These are phyloP conservation scores for Coleophoma cylindrospora DNA, from an alignment of 2,329 filamentous ascomycete species.

Conservation along the genomic window DNA sequence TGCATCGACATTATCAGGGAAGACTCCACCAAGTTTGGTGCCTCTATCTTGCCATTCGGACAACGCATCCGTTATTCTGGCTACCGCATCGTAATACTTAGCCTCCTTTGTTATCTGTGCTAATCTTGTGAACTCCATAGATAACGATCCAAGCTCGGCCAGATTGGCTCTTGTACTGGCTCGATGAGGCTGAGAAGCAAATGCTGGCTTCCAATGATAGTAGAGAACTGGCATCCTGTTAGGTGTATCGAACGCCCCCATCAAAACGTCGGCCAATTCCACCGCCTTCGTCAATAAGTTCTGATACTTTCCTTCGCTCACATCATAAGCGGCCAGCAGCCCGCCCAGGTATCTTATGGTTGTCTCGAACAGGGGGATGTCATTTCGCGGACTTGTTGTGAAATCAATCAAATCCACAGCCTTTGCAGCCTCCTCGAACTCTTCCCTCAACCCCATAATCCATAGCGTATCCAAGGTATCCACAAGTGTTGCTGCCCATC, in stretches of 20 bases:
- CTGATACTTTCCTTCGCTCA: conserved; percentile 66
- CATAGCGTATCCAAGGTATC: conserved; percentile 80
- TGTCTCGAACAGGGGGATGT: conserved; percentile 90
- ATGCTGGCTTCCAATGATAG: conserved; percentile 70
- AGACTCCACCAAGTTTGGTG: conserved; percentile 71
- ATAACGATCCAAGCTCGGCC: conserved; percentile 61
- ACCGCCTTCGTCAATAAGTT: conserved; percentile 67
- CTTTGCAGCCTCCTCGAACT: conserved; percentile 74
- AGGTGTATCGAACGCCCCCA: conserved; percentile 76
- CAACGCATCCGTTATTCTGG: conserved; percentile 77
- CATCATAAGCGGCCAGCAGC: conserved; percentile 78
- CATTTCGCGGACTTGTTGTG: conserved; percentile 57
- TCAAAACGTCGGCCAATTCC: conserved; percentile 66
- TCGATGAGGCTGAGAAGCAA: conserved; percentile 56
- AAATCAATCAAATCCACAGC: conserved; percentile 76
- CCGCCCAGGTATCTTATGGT: conserved; percentile 89
- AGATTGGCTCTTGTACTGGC: conserved; percentile 52
- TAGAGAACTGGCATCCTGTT: conserved; percentile 87
- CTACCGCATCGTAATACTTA: conserved; percentile 87
- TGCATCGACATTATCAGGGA: conserved; percentile 72
- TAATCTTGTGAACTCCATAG: conserved; percentile 84
- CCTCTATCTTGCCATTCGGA: conserved; percentile 66
- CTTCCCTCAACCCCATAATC: conserved; percentile 75
- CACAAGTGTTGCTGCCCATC: conserved; percentile 84
- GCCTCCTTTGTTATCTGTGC: conserved; percentile 77